These are phyloP conservation scores for Allium fistulosum DNA, from an alignment of 106 monocot species.

Conservation along the genomic window DNA sequence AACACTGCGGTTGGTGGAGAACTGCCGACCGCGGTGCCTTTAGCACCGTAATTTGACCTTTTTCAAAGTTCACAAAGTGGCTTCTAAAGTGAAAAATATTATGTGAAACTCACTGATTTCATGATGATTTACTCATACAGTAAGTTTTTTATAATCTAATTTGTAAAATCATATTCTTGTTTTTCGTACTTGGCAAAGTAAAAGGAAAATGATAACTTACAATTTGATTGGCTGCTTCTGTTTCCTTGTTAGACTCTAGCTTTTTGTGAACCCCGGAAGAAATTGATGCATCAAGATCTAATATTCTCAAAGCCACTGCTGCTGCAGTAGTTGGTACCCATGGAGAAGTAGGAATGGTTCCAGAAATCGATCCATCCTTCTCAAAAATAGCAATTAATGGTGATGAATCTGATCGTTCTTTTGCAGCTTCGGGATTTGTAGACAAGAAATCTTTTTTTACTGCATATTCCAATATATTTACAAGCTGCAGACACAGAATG, in stretches of 20 bases:
- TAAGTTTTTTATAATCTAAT: too few relatives aligned
- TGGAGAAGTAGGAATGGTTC: conserved; percentile 62
- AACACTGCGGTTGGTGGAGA: too few relatives aligned
- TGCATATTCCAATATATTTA: conserved; percentile 75
- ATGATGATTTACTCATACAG: too few relatives aligned
- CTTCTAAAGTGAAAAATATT: too few relatives aligned
- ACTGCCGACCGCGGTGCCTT: too few relatives aligned
- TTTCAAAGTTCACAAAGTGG: too few relatives aligned
- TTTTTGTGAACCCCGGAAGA: conserved; percentile 63
- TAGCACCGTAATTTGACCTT: too few relatives aligned
- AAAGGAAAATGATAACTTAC: conserved; percentile 15
- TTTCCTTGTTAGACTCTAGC: conserved; percentile 35
- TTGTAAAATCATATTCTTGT: background rate
- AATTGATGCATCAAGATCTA: conserved; percentile 84
- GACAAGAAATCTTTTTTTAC: conserved; percentile 60
- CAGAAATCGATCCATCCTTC: conserved; percentile 10
- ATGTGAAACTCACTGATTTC: too few relatives aligned
- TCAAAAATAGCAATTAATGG: conserved; percentile 1
- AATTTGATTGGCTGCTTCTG: conserved; percentile 39
- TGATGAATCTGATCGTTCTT: conserved; percentile 44
- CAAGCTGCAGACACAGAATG: conserved; percentile 41
- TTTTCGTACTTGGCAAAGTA: background rate
- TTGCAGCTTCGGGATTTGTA: conserved; percentile 77
- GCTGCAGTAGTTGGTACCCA: conserved; percentile 72
- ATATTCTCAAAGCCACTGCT: conserved; percentile 71